Conservation (phyloP, 495 filamentous ascomycete species). For the Hypoxylon fragiforme region DNA sequence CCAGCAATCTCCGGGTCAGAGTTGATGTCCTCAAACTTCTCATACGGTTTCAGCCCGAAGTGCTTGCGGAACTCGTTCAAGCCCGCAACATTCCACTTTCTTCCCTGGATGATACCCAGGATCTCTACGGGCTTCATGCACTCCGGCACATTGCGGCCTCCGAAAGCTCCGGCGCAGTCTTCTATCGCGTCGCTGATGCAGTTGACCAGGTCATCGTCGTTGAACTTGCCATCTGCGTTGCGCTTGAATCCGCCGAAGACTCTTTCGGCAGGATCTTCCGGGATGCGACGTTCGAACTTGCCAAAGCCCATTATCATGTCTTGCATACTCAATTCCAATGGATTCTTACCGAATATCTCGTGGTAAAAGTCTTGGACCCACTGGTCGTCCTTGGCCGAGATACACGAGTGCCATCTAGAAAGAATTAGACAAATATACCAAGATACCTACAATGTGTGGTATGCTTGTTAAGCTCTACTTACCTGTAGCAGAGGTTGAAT, state of each 20-base stretch:
- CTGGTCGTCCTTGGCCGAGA: slow-evolving; percentile 70
- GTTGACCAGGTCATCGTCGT: slow-evolving; percentile 69
- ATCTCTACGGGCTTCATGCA: slow-evolving; percentile 78
- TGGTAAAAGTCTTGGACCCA: slow-evolving; percentile 72
- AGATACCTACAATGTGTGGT: too few relatives aligned
- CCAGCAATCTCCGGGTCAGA: slow-evolving; percentile 67
- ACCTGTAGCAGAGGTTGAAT: slow-evolving; percentile 58
- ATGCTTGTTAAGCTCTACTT: background rate
- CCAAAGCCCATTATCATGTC: slow-evolving; percentile 63
- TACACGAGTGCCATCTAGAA: slow-evolving; percentile 70
- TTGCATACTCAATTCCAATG: slow-evolving; percentile 50
- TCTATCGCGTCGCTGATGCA: slow-evolving; percentile 69
- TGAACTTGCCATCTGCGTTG: slow-evolving; percentile 60
- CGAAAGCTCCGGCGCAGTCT: slow-evolving; percentile 64
- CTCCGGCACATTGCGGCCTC: slow-evolving; percentile 73
- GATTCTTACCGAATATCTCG: slow-evolving; percentile 65
- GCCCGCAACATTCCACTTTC: slow-evolving; percentile 79
- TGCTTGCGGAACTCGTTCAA: slow-evolving; percentile 87
- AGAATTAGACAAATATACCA: slow-evolving; percentile 21
- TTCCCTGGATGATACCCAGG: slow-evolving; percentile 81
- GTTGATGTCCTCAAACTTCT: slow-evolving; percentile 83
- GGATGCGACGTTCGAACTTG: slow-evolving; percentile 61
- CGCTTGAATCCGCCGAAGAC: slow-evolving; percentile 67
- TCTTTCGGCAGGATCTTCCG: slow-evolving; percentile 64
- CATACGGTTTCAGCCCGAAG: slow-evolving; percentile 73